Base-by-base conservation (phyloP, 2,329 filamentous ascomycete genomes). In the Salinomyces thailandicus region DNA sequence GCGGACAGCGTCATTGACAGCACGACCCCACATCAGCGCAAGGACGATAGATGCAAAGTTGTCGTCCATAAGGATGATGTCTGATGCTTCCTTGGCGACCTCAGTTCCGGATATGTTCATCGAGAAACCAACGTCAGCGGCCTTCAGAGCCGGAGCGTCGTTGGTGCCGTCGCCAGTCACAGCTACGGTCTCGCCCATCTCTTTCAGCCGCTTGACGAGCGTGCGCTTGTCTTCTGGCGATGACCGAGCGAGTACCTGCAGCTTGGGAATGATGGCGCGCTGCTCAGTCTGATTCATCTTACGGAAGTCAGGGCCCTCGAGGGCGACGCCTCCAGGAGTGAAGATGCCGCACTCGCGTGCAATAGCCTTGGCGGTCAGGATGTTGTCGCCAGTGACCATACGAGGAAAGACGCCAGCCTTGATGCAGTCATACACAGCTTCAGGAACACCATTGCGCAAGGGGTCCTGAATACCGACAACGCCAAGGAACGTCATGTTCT, bases 401-500 rank as follows among this genome's bases (percentile, higher is more conserved):
- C 79, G 78, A 32, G 83, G 78, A 37, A 75, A 68, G 12, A 85
- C 79, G 37, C 80, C 80, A 13, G 81, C 81, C 17, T 67, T 68
- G 46, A 78, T 72, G 43, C 79, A 83, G 51, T 74, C 73, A 40
- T 67, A 64, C 37, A 85, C 81, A 30, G 81, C 80, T 32, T 75
- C 70, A 11, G 74, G 68, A 15, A 85, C 81, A 46, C 79, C 78
- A 5, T 72, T 68, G 38, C 81, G 68, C 13, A 85, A 72, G 20
- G 81, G 81, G 56, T 85, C 81, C 53, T 84, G 79, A 51, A 85
- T 85, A 48, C 80, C 81, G 33, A 82, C 77, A 27, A 84, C 66
- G 13, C 77, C 76, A 46, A 85, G 62, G 63, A 85, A 82, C 4
- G 72, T 77, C 74, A 89, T 84, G 36, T 82, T 69, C 35, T 71